phyloP scores from a whole-genome alignment of 257 asterid species.

The Verbena officinalis region DNA sequence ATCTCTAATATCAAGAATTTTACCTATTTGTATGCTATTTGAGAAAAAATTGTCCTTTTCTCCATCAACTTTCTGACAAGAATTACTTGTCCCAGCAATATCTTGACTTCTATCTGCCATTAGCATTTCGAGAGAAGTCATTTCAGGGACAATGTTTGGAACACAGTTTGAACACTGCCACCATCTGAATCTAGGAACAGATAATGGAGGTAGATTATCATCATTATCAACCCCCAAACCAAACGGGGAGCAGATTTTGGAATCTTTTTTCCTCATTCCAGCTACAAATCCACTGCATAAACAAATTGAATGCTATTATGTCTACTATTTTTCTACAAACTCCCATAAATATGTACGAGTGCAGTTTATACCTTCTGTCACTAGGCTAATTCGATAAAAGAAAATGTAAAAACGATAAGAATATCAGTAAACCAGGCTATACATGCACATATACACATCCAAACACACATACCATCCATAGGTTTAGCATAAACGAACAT shows the following conservation, averaged over 20 bases:
- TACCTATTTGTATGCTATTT: constrained; percentile 33
- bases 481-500: not conserved
- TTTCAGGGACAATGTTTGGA: constrained; percentile 31
- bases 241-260: constrained; percentile 50
- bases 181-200: constrained; percentile 60
- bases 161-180: constrained; percentile 66
- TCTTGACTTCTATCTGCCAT: constrained; percentile 17
- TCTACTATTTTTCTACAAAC: not conserved
- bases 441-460: too few species aligned
- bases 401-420: constrained; percentile 7
- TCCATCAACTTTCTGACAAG: constrained; percentile 19
- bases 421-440: constrained; percentile 2
- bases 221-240: constrained; percentile 30
- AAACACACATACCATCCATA: not conserved
- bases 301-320: constrained; percentile 18
- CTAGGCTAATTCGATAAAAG: not conserved
- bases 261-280: constrained; percentile 57
- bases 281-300: constrained; percentile 67
- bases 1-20: not conserved
- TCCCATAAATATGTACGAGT: constrained; percentile 9
- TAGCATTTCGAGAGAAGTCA: constrained; percentile 19
- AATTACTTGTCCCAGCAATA: constrained; percentile 13
- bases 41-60: constrained; percentile 23
- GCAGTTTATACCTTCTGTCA: not conserved
- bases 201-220: constrained; percentile 49